Percentiles rank a stretch among this genome's conserved stretches.
These are phyloP conservation scores for Bryum argenteum DNA, from an alignment of 225 moss, liverwort and hornwort genomes.

Conservation along the genomic window DNA sequence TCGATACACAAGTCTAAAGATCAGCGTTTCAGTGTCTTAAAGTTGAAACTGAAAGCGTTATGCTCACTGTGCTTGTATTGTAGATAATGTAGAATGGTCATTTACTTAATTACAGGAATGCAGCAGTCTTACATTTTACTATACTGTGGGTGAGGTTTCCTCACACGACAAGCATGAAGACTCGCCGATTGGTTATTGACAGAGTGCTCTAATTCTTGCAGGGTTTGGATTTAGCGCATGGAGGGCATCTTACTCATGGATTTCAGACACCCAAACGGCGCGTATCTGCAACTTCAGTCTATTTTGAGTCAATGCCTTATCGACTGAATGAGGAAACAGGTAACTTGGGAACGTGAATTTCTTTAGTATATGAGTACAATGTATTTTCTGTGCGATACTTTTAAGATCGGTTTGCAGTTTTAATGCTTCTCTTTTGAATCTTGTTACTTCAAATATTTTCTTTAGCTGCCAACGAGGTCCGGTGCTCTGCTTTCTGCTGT, in stretches of 20 bases:
- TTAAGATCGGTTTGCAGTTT: neutral
- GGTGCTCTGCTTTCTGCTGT: conserved; percentile 1
- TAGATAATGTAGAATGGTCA: neutral
- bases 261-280: conserved; percentile 88
- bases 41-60: neutral
- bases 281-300: conserved; percentile 89
- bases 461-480: neutral
- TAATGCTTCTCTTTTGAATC: neutral
- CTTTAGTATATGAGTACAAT: conserved; percentile 2
- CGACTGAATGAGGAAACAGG: conserved; percentile 78
- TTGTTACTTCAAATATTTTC: neutral
- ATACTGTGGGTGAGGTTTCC: neutral
- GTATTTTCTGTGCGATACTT: neutral
- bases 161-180: neutral
- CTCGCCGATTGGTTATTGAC: conserved; percentile 7
- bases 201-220: conserved; percentile 25
- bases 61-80: neutral
- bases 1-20: neutral
- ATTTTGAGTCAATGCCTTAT: conserved; percentile 94
- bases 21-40: neutral
- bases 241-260: conserved; percentile 86
- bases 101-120: neutral
- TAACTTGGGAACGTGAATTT: conserved; percentile 23
- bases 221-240: conserved; percentile 88
- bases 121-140: neutral